Evolutionary conservation across 495 filamentous ascomycete species (phyloP).

Genomic region (Penicillium ochrochloron): DNA sequence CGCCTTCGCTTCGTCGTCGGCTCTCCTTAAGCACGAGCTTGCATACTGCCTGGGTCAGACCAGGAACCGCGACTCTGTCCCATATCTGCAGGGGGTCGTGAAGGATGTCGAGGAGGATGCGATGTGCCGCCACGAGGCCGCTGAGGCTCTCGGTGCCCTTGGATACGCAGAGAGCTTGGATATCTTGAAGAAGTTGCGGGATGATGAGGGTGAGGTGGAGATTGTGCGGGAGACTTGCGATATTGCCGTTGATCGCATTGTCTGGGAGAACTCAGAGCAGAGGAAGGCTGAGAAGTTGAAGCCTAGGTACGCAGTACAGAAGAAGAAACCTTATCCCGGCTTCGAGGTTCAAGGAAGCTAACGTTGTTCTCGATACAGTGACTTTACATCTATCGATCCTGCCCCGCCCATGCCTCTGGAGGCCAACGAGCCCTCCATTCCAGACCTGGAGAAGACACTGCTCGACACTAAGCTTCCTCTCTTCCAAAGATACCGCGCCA

Average conservation of each 20-base stretch:
- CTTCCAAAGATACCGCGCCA: conserved; percentile 93
- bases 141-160: conserved; percentile 91
- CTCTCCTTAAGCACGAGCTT: conserved; percentile 89
- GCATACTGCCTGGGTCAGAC: conserved; percentile 98
- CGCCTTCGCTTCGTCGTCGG: conserved; percentile 81
- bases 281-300: conserved; percentile 73
- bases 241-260: conserved; percentile 89
- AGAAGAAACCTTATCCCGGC: not conserved
- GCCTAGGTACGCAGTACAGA: conserved; percentile 62
- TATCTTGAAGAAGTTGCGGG: conserved; percentile 70
- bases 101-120: conserved; percentile 78
- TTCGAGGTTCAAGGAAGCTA: not conserved
- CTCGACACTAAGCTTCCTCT: conserved; percentile 79
- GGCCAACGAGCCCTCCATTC: conserved; percentile 61
- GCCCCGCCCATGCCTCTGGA: conserved; percentile 81
- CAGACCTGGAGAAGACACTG: conserved; percentile 73
- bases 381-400: conserved; percentile 94
- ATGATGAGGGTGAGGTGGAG: conserved; percentile 70
- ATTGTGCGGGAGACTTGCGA: conserved; percentile 96
- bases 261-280: conserved; percentile 84
- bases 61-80: conserved; percentile 70
- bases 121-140: conserved; percentile 97
- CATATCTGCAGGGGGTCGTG: conserved; percentile 76
- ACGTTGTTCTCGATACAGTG: conserved; percentile 54
- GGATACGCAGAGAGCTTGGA: conserved; percentile 72